phyloP scores from a whole-genome alignment of 345 rosid species.

The Syzygium jambos region DNA sequence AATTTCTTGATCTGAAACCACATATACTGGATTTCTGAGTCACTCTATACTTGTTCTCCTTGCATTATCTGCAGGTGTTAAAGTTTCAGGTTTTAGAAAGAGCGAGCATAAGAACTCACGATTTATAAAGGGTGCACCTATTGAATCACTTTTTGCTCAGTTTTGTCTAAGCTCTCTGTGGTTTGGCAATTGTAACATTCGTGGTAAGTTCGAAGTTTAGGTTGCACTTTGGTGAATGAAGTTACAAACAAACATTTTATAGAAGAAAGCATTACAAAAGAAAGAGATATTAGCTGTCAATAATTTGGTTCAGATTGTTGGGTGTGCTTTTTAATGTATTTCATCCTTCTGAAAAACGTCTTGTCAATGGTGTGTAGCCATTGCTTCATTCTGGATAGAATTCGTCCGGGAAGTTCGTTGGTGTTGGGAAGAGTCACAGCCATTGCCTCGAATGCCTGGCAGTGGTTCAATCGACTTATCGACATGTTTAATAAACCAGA shows the following conservation, averaged over 20 bases:
- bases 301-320: background rate
- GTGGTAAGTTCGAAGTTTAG: conserved; percentile 23
- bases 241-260: background rate
- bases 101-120: conserved; percentile 66
- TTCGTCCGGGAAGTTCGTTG: conserved; percentile 96
- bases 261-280: background rate
- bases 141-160: conserved; percentile 73
- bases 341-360: conserved; percentile 1
- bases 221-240: background rate
- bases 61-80: conserved; percentile 37
- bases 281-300: background rate
- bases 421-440: conserved; percentile 96
- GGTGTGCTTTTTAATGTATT: background rate
- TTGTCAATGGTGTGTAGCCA: conserved; percentile 41
- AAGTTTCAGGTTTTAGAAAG: conserved; percentile 37
- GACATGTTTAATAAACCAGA: conserved; percentile 85
- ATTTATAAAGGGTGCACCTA: conserved; percentile 79
- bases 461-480: conserved; percentile 71
- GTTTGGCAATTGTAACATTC: conserved; percentile 89
- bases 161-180: conserved; percentile 82
- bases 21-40: background rate
- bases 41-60: background rate
- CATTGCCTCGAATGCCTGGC: conserved; percentile 61
- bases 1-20: background rate
- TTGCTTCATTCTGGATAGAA: conserved; percentile 88